Conservation (phyloP, 805 yeast species). For the Lipomyces anomalus region DNA sequence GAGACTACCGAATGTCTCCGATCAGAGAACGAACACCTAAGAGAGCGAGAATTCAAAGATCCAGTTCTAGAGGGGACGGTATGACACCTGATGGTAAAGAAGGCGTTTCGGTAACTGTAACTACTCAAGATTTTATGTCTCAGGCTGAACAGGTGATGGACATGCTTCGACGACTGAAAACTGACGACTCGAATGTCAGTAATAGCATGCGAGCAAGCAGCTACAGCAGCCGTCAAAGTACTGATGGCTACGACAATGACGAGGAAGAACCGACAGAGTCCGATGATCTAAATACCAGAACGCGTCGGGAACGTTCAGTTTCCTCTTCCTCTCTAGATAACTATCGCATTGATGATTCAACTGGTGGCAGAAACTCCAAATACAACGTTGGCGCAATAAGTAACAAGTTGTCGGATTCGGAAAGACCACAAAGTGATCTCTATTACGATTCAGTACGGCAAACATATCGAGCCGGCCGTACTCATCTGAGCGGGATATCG, state of each 20-base stretch:
- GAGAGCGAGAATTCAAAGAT: slow-evolving; percentile 9
- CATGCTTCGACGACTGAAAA: slow-evolving; percentile 18
- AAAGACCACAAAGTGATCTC: slow-evolving; percentile 5
- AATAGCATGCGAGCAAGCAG: slow-evolving; percentile 1
- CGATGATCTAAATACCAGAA: too few species aligned
- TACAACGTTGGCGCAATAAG: too few species aligned
- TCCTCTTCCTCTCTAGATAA: too few species aligned
- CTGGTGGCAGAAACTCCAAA: too few species aligned
- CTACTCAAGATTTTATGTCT: slow-evolving; percentile 27
- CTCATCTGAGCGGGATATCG: too few species aligned
- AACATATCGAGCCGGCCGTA: slow-evolving; percentile 18
- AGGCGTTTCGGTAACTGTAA: slow-evolving; percentile 3
- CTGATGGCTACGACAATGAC: neutral
- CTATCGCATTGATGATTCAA: too few species aligned
- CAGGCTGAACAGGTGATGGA: slow-evolving; percentile 29
- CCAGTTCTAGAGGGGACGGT: neutral
- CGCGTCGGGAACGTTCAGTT: too few species aligned
- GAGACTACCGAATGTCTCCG: slow-evolving; percentile 7
- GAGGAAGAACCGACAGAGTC: too few species aligned
- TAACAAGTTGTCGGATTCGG: too few species aligned
- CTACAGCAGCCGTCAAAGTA: neutral
- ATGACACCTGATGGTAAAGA: neutral
- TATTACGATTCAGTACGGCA: slow-evolving; percentile 19
- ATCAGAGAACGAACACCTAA: slow-evolving; percentile 17
- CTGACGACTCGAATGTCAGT: slow-evolving; percentile 3